Evolutionary conservation across 1,284 basidiomycete species (phyloP), one percentile per base, ranked within the genome.

Genomic region (Pascua guehoae): DNA sequence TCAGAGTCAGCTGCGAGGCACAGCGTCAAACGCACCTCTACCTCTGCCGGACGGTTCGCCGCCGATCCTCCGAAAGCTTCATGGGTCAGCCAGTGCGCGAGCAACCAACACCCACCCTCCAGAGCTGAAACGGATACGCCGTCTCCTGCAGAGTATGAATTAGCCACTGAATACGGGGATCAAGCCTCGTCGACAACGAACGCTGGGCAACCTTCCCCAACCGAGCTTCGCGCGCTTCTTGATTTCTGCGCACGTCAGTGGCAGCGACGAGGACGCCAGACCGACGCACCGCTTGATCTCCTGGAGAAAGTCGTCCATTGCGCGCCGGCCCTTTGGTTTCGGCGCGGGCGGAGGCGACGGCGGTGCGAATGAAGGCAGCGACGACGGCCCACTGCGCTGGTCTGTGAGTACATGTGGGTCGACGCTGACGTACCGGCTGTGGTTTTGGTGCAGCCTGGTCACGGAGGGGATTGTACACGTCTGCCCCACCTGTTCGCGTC

Each of bases 221-320:
- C 62, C 88, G 85, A 32, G 87, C 86, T 76, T 98, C 95, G 53
- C 95, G 81, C 60, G 88, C 82, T 14, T 89, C 89, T 76, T 98
- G 93, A 52, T 97, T 92, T 70, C 93, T 96, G 60, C 17, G 36
- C 41, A 51, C 9, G 53, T 49, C 39, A 52, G 45, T 14, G 3
- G 24, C 42, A 12, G 40, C 15, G 12, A 18, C 16, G 12, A 15
- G 14, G 12, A 18, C 37, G n/a, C 40, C 24, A 42, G 12, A 7
- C 5, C 1, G 16, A 53, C 78, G n/a, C 46, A 89, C 92, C 84
- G 84, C 77, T 96, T 97, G 61, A 96, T 89, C 76, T 95, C 91
- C 67, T 94, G 90, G 47, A 96, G 79, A 72, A 96, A 97, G 3
- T 85, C 79, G 73, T 95, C 92, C 90, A 96, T 96, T 0, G 88